A percentile compares a stretch with the other conserved stretches of the same genome.
Evolutionary conservation across 805 yeast genomes (phyloP).

Genomic region (Kuraishia molischiana): DNA sequence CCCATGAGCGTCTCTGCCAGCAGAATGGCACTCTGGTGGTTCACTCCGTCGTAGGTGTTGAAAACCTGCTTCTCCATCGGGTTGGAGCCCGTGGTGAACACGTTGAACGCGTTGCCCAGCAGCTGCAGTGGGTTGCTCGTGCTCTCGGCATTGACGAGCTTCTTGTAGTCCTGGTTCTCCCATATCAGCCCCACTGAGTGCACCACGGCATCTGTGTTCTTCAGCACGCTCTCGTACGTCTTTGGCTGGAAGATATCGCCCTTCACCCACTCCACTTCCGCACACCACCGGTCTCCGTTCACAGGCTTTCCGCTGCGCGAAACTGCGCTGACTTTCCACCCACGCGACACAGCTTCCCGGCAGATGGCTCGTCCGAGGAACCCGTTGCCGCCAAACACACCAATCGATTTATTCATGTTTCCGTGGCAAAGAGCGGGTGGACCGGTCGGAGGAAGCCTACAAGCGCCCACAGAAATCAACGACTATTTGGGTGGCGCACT

Average conservation of each 20-base stretch:
- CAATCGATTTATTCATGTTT: slow-evolving; percentile 11
- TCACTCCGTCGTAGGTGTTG: slow-evolving; percentile 51
- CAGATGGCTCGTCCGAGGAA: slow-evolving; percentile 63
- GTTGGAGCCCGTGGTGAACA: slow-evolving; percentile 21
- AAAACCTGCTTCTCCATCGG: slow-evolving; percentile 45
- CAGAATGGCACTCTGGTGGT: slow-evolving; percentile 57
- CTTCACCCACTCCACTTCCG: slow-evolving; percentile 51
- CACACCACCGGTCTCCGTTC: slow-evolving; percentile 36
- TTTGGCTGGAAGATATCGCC: slow-evolving; percentile 63
- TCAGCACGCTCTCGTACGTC: slow-evolving; percentile 38
- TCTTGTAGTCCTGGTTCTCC: slow-evolving; percentile 63
- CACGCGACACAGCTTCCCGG: slow-evolving; percentile 51
- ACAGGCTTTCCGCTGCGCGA: slow-evolving; percentile 19
- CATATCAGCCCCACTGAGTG: slow-evolving; percentile 75
- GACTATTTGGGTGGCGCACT: too few relatives aligned
- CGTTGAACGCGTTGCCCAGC: slow-evolving; percentile 3
- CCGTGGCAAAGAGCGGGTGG: too few relatives aligned
- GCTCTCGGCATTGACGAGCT: slow-evolving; percentile 24
- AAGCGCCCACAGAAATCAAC: too few relatives aligned
- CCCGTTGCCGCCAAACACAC: slow-evolving; percentile 86
- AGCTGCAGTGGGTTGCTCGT: background rate
- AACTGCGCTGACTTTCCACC: slow-evolving; percentile 60
- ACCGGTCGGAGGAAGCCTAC: too few relatives aligned
- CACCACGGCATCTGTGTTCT: slow-evolving; percentile 55
- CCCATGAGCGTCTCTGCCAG: slow-evolving; percentile 49